phyloP scores from a whole-genome alignment of 2,329 filamentous ascomycete species.

The Epichloe coenophiala region DNA sequence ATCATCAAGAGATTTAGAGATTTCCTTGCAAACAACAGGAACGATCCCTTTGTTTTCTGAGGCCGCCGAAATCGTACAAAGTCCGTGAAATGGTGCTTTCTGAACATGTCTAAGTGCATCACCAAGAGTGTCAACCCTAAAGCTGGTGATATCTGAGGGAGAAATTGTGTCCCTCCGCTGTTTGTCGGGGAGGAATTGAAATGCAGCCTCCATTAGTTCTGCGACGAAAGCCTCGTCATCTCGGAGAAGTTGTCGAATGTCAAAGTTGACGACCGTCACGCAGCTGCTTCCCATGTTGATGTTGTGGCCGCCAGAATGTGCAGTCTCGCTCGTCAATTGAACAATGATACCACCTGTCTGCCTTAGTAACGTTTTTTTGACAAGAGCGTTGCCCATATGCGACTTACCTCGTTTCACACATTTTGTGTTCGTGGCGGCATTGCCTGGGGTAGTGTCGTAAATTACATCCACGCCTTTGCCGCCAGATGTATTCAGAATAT shows the following conservation, averaged over 20 bases:
- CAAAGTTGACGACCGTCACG: slow-evolving; percentile 19
- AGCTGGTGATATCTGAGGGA: neutral
- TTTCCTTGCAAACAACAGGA: slow-evolving; percentile 10
- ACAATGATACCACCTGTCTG: slow-evolving; percentile 19
- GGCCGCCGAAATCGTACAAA: slow-evolving; percentile 9
- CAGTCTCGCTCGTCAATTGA: slow-evolving; percentile 16
- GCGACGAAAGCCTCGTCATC: slow-evolving; percentile 20
- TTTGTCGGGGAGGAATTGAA: slow-evolving; percentile 2
- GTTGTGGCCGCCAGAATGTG: slow-evolving; percentile 6
- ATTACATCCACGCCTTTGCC: slow-evolving; percentile 27
- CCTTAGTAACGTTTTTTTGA: neutral
- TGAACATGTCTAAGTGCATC: slow-evolving; percentile 16
- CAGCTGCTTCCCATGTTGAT: slow-evolving; percentile 3
- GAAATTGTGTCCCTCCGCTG: neutral
- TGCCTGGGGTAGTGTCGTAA: slow-evolving; percentile 29
- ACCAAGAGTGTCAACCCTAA: slow-evolving; percentile 12
- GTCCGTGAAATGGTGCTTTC: slow-evolving; percentile 13
- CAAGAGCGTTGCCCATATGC: neutral
- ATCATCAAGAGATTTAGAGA: slow-evolving; percentile 15
- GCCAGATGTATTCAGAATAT: slow-evolving; percentile 19
- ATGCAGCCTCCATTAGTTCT: slow-evolving; percentile 14
- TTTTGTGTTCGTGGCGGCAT: slow-evolving; percentile 17
- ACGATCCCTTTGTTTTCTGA: slow-evolving; percentile 8
- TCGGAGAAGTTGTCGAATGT: slow-evolving; percentile 18
- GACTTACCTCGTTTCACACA: slow-evolving; percentile 24